phyloP scores from a whole-genome alignment of 495 filamentous ascomycete species.

The Aspergillus avenaceus region DNA sequence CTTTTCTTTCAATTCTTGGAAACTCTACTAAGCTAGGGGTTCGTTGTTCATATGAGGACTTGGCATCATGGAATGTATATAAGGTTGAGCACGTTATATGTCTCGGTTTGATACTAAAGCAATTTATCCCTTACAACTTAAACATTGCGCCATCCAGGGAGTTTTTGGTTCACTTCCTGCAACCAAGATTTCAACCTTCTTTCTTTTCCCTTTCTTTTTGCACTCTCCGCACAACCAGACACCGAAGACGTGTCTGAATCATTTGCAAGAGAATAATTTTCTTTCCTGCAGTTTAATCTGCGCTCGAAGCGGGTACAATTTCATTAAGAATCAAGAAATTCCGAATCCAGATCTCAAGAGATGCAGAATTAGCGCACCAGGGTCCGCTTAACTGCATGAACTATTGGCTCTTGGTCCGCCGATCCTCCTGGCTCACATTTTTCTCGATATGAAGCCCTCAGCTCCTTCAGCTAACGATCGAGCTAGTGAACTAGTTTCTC shows the following conservation, averaged over 20 bases:
- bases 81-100: not conserved
- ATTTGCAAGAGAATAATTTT: no score
- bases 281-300: no score
- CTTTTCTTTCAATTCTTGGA: not conserved
- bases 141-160: no score
- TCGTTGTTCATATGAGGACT: not conserved
- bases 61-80: constrained; percentile 1
- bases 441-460: not conserved
- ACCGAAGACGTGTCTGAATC: no score
- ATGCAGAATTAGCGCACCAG: not conserved
- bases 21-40: not conserved
- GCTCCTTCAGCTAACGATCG: no score
- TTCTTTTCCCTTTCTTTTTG: no score
- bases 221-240: no score
- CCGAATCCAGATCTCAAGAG: not conserved
- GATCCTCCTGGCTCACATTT: constrained; percentile 2
- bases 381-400: constrained; percentile 9
- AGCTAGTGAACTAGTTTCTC: no score
- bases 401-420: constrained; percentile 11
- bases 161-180: no score
- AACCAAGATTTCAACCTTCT: no score
- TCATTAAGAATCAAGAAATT: no score
- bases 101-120: not conserved
- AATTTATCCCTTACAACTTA: not conserved
- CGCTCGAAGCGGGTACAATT: no score